A percentile compares a stretch with the other conserved stretches of the same genome.
These are phyloP conservation scores for Nannochloris sp. DNA, from an alignment of 139 green algal species.

Conservation along the genomic window DNA sequence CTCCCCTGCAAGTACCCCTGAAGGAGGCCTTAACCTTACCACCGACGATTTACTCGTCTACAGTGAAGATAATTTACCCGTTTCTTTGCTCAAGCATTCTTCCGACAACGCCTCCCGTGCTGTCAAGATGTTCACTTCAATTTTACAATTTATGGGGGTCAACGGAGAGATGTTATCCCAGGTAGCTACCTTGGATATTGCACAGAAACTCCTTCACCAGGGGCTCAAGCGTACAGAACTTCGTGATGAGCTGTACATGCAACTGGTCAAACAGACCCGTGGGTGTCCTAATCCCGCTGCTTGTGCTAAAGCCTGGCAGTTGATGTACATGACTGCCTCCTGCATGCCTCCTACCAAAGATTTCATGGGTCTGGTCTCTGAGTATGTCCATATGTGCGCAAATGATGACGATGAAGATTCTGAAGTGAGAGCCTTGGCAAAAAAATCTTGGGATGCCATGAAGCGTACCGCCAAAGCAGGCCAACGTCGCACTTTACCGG, in stretches of 20 bases:
- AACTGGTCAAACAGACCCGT: slow-evolving; percentile 89
- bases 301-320: slow-evolving; percentile 68
- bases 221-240: slow-evolving; percentile 82
- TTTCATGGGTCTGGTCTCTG: slow-evolving; percentile 79
- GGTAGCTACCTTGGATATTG: slow-evolving; percentile 53
- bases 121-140: slow-evolving; percentile 84
- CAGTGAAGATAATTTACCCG: slow-evolving; percentile 75
- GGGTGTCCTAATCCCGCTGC: slow-evolving; percentile 50
- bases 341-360: slow-evolving; percentile 84
- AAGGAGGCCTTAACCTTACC: slow-evolving; percentile 8
- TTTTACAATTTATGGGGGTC: slow-evolving; percentile 79
- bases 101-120: slow-evolving; percentile 66
- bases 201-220: slow-evolving; percentile 87
- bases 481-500: slow-evolving; percentile 61
- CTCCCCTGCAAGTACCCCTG: slow-evolving; percentile 4
- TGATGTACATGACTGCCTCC: slow-evolving; percentile 76
- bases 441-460: slow-evolving; percentile 65
- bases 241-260: slow-evolving; percentile 84
- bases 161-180: slow-evolving; percentile 20
- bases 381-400: slow-evolving; percentile 71
- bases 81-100: slow-evolving; percentile 77
- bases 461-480: slow-evolving; percentile 85
- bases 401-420: slow-evolving; percentile 43
- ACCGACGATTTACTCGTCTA: slow-evolving; percentile 61
- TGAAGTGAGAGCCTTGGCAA: slow-evolving; percentile 34